A percentile compares a stretch with the other conserved stretches of the same genome.
Conservation (phyloP, 768 basidiomycete species). For the Tulasnella sp. region DNA sequence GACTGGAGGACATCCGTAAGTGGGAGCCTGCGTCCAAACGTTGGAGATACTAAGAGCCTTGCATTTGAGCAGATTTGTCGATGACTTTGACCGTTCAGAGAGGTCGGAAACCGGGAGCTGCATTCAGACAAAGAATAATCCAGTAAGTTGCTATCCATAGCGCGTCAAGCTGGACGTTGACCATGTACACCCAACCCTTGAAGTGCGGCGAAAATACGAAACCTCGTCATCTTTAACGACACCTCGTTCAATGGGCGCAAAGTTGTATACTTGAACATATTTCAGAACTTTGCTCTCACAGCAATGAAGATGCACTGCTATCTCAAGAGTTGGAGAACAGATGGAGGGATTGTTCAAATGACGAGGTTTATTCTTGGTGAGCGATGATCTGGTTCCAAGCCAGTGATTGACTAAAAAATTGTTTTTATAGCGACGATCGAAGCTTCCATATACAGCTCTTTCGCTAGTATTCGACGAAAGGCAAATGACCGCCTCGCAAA, state of each 20-base stretch:
- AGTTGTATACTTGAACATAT: slow-evolving; percentile 71
- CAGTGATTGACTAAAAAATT: neutral
- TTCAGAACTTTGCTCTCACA: slow-evolving; percentile 72
- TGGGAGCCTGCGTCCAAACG: neutral
- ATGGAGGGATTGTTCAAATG: slow-evolving; percentile 22
- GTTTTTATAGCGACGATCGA: slow-evolving; percentile 48
- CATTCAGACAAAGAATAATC: slow-evolving; percentile 66
- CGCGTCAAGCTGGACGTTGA: neutral
- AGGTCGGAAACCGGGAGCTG: slow-evolving; percentile 53
- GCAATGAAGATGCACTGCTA: slow-evolving; percentile 87
- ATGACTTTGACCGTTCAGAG: slow-evolving; percentile 66
- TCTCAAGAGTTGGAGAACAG: slow-evolving; percentile 38
- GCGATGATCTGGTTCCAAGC: slow-evolving; percentile 23
- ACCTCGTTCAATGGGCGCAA: slow-evolving; percentile 52
- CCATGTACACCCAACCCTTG: neutral
- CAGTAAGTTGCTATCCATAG: slow-evolving; percentile 42
- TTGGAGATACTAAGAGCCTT: neutral
- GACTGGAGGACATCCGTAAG: slow-evolving; percentile 57
- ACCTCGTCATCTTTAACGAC: slow-evolving; percentile 77
- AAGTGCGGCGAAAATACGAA: slow-evolving; percentile 30
- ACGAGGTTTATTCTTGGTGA: slow-evolving; percentile 48
- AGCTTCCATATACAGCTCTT: slow-evolving; percentile 52
- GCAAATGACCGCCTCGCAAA: slow-evolving; percentile 37
- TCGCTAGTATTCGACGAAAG: slow-evolving; percentile 45
- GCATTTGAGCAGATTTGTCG: slow-evolving; percentile 43